Conservation (phyloP, 1,284 basidiomycete species). For the Polyporus tsugae region DNA sequence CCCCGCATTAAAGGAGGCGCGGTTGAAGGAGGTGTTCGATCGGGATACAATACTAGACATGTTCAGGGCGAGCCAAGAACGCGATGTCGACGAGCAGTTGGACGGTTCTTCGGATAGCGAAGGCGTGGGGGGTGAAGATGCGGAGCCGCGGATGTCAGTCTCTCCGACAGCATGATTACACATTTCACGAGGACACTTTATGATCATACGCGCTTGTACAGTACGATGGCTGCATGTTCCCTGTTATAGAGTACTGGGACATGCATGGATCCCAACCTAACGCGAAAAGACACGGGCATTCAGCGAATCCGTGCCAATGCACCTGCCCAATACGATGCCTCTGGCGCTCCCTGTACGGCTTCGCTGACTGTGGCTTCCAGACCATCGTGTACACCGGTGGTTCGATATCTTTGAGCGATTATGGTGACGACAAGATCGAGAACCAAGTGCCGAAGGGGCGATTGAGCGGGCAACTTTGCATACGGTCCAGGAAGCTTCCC, state of each 20-base stretch:
- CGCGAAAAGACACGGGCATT: neutral
- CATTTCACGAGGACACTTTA: neutral
- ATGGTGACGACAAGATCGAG: constrained; percentile 53
- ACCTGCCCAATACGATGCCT: constrained; percentile 53
- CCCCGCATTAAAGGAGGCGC: constrained; percentile 3
- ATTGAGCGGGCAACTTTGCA: constrained; percentile 58
- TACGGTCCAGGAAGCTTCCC: constrained; percentile 82
- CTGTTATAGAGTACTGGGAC: neutral
- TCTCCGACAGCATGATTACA: neutral
- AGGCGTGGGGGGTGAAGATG: neutral
- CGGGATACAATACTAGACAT: constrained; percentile 14
- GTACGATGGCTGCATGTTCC: neutral
- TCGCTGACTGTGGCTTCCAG: constrained; percentile 49
- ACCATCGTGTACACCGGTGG: constrained; percentile 29
- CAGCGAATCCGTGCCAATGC: constrained; percentile 5
- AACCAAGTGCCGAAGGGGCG: constrained; percentile 50
- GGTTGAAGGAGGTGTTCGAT: constrained; percentile 12
- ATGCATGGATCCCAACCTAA: neutral
- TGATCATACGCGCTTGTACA: constrained; percentile 7
- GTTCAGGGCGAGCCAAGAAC: constrained; percentile 9
- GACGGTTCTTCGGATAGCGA: neutral
- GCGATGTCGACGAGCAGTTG: neutral
- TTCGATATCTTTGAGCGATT: constrained; percentile 34
- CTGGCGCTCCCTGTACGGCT: constrained; percentile 49
- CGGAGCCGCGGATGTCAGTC: neutral